Percentiles rank a stretch among this genome's conserved stretches.
phyloP scores from a whole-genome alignment of 768 basidiomycete genomes.

The Termitomyces sp. region DNA sequence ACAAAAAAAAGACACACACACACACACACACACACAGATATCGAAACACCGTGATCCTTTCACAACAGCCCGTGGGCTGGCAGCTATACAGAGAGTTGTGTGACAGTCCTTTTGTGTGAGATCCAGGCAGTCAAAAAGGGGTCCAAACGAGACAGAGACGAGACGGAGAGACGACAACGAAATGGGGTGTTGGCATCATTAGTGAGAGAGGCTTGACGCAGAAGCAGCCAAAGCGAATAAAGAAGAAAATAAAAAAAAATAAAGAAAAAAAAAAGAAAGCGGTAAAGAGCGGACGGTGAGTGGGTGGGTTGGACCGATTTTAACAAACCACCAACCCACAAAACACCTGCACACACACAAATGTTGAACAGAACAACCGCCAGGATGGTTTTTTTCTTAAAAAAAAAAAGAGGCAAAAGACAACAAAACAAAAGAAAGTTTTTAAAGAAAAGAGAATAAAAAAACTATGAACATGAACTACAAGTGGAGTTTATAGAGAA shows the following conservation, averaged over 20 bases:
- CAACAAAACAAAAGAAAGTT: not conserved
- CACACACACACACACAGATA: not conserved
- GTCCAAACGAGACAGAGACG: not conserved
- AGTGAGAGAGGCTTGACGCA: not conserved
- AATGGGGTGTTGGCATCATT: not conserved
- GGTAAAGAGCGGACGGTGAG: conserved; percentile 20
- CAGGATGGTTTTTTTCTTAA: no score
- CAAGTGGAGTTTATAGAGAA: conserved; percentile 4
- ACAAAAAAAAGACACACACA: no score
- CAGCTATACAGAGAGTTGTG: not conserved
- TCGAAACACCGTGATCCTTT: not conserved
- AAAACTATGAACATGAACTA: conserved; percentile 16
- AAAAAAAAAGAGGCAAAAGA: no score
- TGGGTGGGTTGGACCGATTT: conserved; percentile 1
- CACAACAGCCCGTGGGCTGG: not conserved
- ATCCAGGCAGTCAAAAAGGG: not conserved
- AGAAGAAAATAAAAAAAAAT: not conserved
- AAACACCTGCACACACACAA: not conserved
- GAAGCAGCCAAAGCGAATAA: not conserved
- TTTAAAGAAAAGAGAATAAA: conserved; percentile 1
- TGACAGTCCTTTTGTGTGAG: not conserved
- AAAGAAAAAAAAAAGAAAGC: not conserved
- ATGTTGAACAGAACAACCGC: not conserved
- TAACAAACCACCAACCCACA: conserved; percentile 2
- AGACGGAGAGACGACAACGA: not conserved